Evolutionary conservation across 352 stramenopile species (phyloP).

Genomic region (Phytophthora nicotianae): DNA sequence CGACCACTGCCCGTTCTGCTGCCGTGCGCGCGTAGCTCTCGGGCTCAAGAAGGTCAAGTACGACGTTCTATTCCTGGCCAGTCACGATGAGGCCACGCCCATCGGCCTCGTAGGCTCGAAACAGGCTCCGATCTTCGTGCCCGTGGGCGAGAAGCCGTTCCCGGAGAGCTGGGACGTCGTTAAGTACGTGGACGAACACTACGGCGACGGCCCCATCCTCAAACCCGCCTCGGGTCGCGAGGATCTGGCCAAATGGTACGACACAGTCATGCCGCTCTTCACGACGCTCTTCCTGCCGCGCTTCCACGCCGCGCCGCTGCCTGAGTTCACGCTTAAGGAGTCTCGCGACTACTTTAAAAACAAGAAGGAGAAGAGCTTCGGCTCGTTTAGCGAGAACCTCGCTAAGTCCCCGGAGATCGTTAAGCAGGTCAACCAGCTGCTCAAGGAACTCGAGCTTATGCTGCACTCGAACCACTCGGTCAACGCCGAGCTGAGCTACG

Average conservation of each 20-base stretch:
- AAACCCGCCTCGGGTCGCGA: conserved; percentile 39
- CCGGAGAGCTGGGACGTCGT: conserved; percentile 67
- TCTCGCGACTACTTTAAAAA: conserved; percentile 59
- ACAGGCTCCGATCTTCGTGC: conserved; percentile 54
- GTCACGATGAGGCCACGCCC: conserved; percentile 59
- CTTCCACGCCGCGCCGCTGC: conserved; percentile 43
- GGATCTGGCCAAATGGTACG: conserved; percentile 52
- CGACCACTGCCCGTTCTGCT: conserved; percentile 64
- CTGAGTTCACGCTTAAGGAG: conserved; percentile 49
- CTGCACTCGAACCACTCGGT: conserved; percentile 49
- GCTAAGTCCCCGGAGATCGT: conserved; percentile 47
- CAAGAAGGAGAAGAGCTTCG: conserved; percentile 58
- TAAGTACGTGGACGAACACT: conserved; percentile 57
- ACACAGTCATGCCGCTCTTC: conserved; percentile 33
- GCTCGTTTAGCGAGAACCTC: conserved; percentile 43
- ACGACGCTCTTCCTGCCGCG: conserved; percentile 47
- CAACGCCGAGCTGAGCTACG: conserved; percentile 54
- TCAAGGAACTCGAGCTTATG: conserved; percentile 42
- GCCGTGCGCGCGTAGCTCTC: conserved; percentile 55
- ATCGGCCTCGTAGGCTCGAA: conserved; percentile 53
- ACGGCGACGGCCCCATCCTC: conserved; percentile 38
- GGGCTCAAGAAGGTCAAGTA: conserved; percentile 52
- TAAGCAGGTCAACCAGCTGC: conserved; percentile 42
- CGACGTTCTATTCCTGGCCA: conserved; percentile 48
- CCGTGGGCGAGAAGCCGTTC: conserved; percentile 46